Conservation (phyloP, 192 early-diverging fungal genomes). For the Gigaspora rosea region DNA sequence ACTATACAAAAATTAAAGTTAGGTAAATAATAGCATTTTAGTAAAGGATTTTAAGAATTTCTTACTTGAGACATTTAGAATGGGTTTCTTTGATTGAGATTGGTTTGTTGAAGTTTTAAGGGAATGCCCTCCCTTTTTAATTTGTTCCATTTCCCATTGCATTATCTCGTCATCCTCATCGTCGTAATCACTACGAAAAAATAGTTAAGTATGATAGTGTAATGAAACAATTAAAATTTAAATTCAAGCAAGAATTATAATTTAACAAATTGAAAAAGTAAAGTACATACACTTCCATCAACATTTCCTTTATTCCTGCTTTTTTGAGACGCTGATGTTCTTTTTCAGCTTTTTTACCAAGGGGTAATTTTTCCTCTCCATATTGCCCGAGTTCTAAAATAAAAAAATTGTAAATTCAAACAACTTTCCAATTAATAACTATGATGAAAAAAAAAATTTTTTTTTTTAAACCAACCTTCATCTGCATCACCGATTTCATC, state of each 20-base stretch:
- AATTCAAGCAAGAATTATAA: background rate
- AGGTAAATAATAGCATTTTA: background rate
- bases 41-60: background rate
- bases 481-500: conserved; percentile 61
- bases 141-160: conserved; percentile 58
- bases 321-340: conserved; percentile 42
- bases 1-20: conserved; percentile 37
- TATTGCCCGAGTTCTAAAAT: conserved; percentile 53
- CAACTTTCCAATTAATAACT: background rate
- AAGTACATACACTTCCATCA: conserved; percentile 50
- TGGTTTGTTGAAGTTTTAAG: background rate
- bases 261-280: background rate
- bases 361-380: conserved; percentile 47
- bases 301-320: conserved; percentile 49
- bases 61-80: background rate
- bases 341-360: conserved; percentile 49
- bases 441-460: background rate
- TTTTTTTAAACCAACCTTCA: conserved; percentile 41
- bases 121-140: conserved; percentile 49
- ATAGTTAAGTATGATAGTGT: background rate
- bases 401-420: background rate
- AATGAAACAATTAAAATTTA: background rate
- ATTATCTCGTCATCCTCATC: conserved; percentile 53
- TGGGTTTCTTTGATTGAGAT: background rate
- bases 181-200: conserved; percentile 42